Percentiles rank a stretch among this genome's conserved stretches.
phyloP scores from a whole-genome alignment of 78 protist species.

The Dictyostelium citrinum region DNA sequence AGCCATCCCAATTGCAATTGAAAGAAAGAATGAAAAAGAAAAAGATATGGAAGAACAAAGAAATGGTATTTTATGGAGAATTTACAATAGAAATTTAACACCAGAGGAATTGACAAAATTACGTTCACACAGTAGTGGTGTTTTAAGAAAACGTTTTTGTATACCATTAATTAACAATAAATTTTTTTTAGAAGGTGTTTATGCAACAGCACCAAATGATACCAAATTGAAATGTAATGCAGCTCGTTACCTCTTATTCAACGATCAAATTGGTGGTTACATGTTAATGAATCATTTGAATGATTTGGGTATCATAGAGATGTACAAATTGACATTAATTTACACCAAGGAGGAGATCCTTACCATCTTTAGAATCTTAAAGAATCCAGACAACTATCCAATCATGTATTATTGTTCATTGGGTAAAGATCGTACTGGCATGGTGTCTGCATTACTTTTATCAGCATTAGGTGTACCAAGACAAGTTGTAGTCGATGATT shows the following conservation, averaged over 20 bases:
- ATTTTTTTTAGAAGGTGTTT: slow-evolving; percentile 72
- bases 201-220: slow-evolving; percentile 50
- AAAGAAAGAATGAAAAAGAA: not conserved
- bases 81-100: slow-evolving; percentile 53
- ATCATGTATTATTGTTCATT: slow-evolving; percentile 66
- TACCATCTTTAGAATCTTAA: slow-evolving; percentile 56
- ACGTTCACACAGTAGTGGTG: slow-evolving; percentile 49
- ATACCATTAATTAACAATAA: slow-evolving; percentile 57
- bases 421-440: slow-evolving; percentile 71
- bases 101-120: slow-evolving; percentile 39
- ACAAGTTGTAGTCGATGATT: slow-evolving; percentile 23
- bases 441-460: slow-evolving; percentile 13
- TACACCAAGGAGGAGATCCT: slow-evolving; percentile 60
- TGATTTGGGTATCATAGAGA: slow-evolving; percentile 52
- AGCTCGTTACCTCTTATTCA: slow-evolving; percentile 45
- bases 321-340: slow-evolving; percentile 46
- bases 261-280: slow-evolving; percentile 58
- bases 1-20: not conserved
- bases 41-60: slow-evolving; percentile 69
- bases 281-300: slow-evolving; percentile 66
- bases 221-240: slow-evolving; percentile 62
- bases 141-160: slow-evolving; percentile 53
- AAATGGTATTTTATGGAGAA: slow-evolving; percentile 60
- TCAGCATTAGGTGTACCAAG: slow-evolving; percentile 51
- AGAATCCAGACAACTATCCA: slow-evolving; percentile 52